Conservation (phyloP, 2,329 filamentous ascomycete species). For the Emmonsiellopsis sp. region DNA sequence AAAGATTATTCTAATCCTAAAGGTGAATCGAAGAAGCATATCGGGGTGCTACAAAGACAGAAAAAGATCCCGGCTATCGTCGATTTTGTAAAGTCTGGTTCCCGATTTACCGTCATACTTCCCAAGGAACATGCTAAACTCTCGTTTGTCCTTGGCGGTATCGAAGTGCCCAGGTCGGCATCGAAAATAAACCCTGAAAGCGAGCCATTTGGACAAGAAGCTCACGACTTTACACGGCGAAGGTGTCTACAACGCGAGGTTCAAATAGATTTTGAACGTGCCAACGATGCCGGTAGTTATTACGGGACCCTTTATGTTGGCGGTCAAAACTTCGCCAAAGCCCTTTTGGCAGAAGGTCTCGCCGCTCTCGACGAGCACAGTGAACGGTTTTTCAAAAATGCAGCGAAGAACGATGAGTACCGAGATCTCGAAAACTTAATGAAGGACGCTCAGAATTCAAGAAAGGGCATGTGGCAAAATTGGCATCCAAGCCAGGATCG, state of each 20-base stretch:
- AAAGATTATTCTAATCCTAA: slow-evolving; percentile 84
- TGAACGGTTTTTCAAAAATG: too few relatives aligned
- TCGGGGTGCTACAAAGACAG: slow-evolving; percentile 77
- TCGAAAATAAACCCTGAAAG: slow-evolving; percentile 57
- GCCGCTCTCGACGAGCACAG: slow-evolving; percentile 64
- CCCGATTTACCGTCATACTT: slow-evolving; percentile 82
- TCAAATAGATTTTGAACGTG: slow-evolving; percentile 88
- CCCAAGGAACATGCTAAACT: slow-evolving; percentile 90
- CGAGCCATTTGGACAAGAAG: slow-evolving; percentile 92
- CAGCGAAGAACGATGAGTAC: too few relatives aligned
- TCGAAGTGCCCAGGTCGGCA: slow-evolving; percentile 80
- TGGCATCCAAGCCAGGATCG: slow-evolving; percentile 86
- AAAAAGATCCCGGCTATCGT: slow-evolving; percentile 88
- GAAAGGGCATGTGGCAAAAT: slow-evolving; percentile 84
- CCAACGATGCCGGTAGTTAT: slow-evolving; percentile 95
- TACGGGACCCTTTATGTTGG: slow-evolving; percentile 91
- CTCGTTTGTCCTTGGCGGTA: slow-evolving; percentile 87
- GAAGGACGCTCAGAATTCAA: slow-evolving; percentile 72
- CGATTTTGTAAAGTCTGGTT: slow-evolving; percentile 96
- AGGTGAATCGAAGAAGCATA: slow-evolving; percentile 92
- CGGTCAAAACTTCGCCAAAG: slow-evolving; percentile 90
- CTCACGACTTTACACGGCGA: slow-evolving; percentile 79
- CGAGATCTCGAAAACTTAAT: too few relatives aligned
- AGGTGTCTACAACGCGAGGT: slow-evolving; percentile 90
- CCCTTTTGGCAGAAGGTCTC: slow-evolving; percentile 85